Percentiles rank a stretch among this genome's conserved stretches.
Evolutionary conservation across 2,329 filamentous ascomycete species (phyloP).

Genomic region (Diaporthe humulicola): DNA sequence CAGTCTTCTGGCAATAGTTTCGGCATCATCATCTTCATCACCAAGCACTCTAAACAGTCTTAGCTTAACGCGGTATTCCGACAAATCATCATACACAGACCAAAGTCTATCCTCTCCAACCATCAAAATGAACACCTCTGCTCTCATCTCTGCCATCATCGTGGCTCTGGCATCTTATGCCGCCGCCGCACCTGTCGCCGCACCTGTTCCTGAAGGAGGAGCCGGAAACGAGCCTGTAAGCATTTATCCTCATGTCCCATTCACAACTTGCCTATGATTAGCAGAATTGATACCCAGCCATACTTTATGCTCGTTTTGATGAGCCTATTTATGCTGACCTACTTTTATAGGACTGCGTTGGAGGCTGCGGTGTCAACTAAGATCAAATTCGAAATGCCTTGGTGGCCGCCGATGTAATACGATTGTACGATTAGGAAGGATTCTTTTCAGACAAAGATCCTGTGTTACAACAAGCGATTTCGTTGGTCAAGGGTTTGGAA

Average conservation of each 20-base stretch:
- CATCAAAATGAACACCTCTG: slow-evolving; percentile 31
- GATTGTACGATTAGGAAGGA: not conserved
- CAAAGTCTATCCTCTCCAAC: not conserved
- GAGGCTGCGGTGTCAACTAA: slow-evolving; percentile 15
- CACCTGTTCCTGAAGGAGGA: not conserved
- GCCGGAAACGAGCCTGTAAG: not conserved
- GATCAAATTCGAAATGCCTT: too few relatives aligned
- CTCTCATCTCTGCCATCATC: slow-evolving; percentile 31
- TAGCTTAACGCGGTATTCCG: not conserved
- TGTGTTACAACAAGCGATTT: not conserved
- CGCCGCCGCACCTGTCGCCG: slow-evolving; percentile 9
- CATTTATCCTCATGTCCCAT: not conserved
- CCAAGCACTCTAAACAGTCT: slow-evolving; percentile 11
- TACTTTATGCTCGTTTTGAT: too few relatives aligned
- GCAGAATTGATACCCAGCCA: not conserved
- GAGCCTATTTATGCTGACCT: not conserved
- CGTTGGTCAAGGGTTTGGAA: not conserved
- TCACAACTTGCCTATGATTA: too few relatives aligned
- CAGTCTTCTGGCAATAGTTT: not conserved
- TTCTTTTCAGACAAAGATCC: too few relatives aligned
- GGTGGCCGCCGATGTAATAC: not conserved
- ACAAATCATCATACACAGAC: not conserved
- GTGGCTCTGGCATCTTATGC: slow-evolving; percentile 26
- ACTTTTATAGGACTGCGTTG: not conserved
- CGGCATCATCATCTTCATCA: slow-evolving; percentile 18